Evolutionary conservation across 169 alveolate species (phyloP).

Genomic region (Plasmodium gonderi): DNA sequence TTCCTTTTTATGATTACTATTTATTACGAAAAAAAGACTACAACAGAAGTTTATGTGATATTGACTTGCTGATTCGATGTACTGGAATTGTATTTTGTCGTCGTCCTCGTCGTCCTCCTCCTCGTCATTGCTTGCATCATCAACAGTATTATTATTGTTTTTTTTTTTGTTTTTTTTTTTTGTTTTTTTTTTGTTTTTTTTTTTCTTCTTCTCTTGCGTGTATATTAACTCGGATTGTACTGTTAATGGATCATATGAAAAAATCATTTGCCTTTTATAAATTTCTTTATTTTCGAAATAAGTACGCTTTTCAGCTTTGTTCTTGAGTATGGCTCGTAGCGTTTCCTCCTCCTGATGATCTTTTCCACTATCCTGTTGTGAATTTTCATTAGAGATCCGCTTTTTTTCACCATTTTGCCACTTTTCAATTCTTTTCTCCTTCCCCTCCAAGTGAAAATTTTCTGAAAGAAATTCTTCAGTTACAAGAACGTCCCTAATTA

Average conservation of each 20-base stretch:
- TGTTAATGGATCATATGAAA: constrained; percentile 82
- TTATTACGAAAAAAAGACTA: constrained; percentile 50
- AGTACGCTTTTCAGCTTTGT: constrained; percentile 9
- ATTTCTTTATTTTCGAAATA: constrained; percentile 61
- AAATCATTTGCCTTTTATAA: constrained; percentile 82
- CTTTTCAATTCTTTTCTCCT: neutral
- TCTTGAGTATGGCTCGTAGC: neutral
- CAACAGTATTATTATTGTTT: no score
- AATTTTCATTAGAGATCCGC: neutral
- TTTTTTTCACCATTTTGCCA: neutral
- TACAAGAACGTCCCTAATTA: constrained; percentile 55
- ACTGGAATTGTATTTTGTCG: constrained; percentile 23
- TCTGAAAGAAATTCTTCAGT: constrained; percentile 59
- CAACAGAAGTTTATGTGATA: constrained; percentile 67
- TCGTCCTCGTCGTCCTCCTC: neutral
- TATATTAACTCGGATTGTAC: constrained; percentile 81
- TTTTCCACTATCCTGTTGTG: neutral
- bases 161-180: neutral
- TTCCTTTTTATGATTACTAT: neutral
- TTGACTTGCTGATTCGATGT: constrained; percentile 70
- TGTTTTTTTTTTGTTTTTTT: neutral
- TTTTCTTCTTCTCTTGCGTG: neutral
- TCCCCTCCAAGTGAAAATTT: neutral
- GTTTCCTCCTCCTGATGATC: neutral
- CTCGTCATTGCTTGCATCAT: neutral